Evolutionary conservation across 371 early-diverging fungal species (phyloP), one percentile per base, ranked within the genome.

Genomic region (Mucor lusitanicus): DNA sequence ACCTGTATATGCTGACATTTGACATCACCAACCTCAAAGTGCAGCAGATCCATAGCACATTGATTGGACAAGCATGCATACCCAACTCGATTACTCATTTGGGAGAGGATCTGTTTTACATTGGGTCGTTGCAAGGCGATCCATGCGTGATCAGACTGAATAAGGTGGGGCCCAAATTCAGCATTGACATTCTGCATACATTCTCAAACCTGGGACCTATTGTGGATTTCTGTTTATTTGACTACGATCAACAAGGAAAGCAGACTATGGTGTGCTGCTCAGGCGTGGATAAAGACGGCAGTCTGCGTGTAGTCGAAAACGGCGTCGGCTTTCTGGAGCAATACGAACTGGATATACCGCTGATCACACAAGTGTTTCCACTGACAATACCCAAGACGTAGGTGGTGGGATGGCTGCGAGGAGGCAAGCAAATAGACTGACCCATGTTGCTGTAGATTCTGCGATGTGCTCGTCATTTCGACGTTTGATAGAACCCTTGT

Each of bases 191-290:
- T 5, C 33, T 88, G 30, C 81, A 89, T 57, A 77, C 78, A 5
- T 93, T 78, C 68, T 63, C 77, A 19, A 94, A 91, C 70, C 71
- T 95, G 59, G 92, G 89, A 4, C 97, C 97, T 0, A 87, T 96
- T 7, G 70, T 80, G 0, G 97, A 96, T 67, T 90, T 96, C 76
- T 85, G 88, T 61, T 84, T 94, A 19, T 86, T 92, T 21, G 90
- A 94, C 70, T 63, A 84, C 32, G 89, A 90, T 37, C 76, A 86
- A 63, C 87, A 92, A 72, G 91, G 90, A 40, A 86, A 88, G 81
- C 87, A 90, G 37, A 90, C 92, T 50, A 82, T 97, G 53, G 91
- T 97, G 1, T 90, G 96, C n/a, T 96, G 96, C 69, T 91, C 93
- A 6, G 97, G 97, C 1, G 84, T 77, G 3, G 85, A 83, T 59